These are phyloP conservation scores for Colletotrichum orbiculare DNA, from an alignment of 2,329 filamentous ascomycete genomes.

Conservation along the genomic window DNA sequence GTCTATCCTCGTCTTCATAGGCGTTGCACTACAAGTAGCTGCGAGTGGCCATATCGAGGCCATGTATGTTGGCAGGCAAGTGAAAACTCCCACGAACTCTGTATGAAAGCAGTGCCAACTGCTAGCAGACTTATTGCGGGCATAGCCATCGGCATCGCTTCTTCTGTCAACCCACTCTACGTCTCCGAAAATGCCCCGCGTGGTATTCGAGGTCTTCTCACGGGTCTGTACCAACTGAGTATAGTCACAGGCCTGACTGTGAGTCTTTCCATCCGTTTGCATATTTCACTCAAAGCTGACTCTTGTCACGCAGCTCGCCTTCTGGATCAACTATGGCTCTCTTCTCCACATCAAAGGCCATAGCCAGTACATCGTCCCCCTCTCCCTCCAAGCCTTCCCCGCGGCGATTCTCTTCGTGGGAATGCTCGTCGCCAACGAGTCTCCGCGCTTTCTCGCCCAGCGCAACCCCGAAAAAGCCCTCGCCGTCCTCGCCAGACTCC, in stretches of 20 bases:
- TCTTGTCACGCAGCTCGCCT: conserved; percentile 47
- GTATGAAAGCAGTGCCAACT: not conserved
- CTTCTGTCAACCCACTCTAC: conserved; percentile 67
- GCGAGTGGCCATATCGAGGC: conserved; percentile 21
- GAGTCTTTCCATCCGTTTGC: conserved; percentile 44
- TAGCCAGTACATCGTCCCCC: conserved; percentile 54
- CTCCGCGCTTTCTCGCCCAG: conserved; percentile 53
- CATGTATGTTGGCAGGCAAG: conserved; percentile 30
- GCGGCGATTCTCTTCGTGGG: conserved; percentile 47
- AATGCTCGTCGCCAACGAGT: conserved; percentile 51
- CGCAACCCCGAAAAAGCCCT: conserved; percentile 75
- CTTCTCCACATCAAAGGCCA: conserved; percentile 39
- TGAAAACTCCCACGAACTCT: conserved; percentile 37
- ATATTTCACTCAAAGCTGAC: not conserved
- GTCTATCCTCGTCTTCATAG: conserved; percentile 5
- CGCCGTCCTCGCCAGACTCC: conserved; percentile 64
- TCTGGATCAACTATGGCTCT: conserved; percentile 49
- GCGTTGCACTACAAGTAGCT: conserved; percentile 29
- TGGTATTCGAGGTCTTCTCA: conserved; percentile 61
- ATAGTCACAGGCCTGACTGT: conserved; percentile 62
- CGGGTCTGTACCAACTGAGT: conserved; percentile 62
- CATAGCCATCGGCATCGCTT: conserved; percentile 60
- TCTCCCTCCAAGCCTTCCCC: conserved; percentile 54
- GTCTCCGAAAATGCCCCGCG: conserved; percentile 67
- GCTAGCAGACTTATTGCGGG: conserved; percentile 60